A percentile compares a stretch with the other conserved stretches of the same genome.
Evolutionary conservation across 139 green algal species (phyloP).

Genomic region (Monoraphidium neglectum): DNA sequence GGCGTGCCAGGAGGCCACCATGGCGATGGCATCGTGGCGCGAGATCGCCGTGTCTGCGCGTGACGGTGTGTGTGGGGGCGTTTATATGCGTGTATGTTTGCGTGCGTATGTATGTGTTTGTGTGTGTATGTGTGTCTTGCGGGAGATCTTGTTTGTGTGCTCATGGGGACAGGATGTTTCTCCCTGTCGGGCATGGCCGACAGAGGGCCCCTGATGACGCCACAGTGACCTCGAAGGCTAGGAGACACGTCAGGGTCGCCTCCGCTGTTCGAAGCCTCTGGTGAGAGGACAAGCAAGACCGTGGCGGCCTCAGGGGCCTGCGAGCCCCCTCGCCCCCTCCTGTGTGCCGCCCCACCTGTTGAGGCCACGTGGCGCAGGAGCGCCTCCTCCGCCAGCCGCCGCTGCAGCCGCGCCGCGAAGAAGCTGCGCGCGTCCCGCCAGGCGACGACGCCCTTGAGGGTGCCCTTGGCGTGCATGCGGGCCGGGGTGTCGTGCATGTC

Average conservation of each 20-base stretch:
- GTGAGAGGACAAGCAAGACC: background rate
- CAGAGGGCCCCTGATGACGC: background rate
- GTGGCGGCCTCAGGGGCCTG: background rate
- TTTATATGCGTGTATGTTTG: too few species aligned
- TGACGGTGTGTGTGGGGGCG: too few species aligned
- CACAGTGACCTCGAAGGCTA: background rate
- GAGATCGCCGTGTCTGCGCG: slow-evolving; percentile 28
- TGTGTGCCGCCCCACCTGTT: slow-evolving; percentile 37
- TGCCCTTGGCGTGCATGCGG: slow-evolving; percentile 87
- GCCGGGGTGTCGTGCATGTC: slow-evolving; percentile 97
- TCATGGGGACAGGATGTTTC: too few species aligned
- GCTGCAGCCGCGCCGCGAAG: slow-evolving; percentile 80
- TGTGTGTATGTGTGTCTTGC: too few species aligned
- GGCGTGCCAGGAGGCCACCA: slow-evolving; percentile 5
- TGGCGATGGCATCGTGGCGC: slow-evolving; percentile 17
- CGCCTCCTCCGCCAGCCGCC: slow-evolving; percentile 72
- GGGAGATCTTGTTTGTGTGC: too few species aligned
- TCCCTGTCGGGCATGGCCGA: too few species aligned
- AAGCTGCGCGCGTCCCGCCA: slow-evolving; percentile 84
- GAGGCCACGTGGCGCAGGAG: slow-evolving; percentile 59
- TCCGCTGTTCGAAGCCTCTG: too few species aligned
- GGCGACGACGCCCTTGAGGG: slow-evolving; percentile 85
- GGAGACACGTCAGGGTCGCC: background rate
- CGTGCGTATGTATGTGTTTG: too few species aligned
- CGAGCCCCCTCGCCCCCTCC: background rate